These are phyloP conservation scores for Rubus idaeus DNA, from an alignment of 306 rosid species.

Conservation along the genomic window DNA sequence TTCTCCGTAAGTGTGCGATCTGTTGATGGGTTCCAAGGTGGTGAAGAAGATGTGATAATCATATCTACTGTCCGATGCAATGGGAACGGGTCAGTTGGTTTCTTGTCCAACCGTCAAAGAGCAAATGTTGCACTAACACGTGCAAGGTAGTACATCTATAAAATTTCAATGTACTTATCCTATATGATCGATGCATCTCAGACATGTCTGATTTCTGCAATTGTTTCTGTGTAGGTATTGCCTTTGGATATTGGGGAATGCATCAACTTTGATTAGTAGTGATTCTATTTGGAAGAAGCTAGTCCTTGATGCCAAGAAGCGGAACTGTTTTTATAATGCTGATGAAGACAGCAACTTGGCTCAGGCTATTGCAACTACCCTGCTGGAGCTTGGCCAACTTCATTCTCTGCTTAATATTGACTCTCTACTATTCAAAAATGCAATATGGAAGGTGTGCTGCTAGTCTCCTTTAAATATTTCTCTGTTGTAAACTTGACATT, in stretches of 20 bases:
- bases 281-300: conserved; percentile 40
- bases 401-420: conserved; percentile 24
- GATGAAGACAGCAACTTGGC: conserved; percentile 40
- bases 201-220: not conserved
- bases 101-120: conserved; percentile 48
- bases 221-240: conserved; percentile 34
- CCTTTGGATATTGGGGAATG: conserved; percentile 58
- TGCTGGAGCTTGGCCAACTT: conserved; percentile 31
- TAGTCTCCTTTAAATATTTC: not conserved
- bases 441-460: conserved; percentile 51
- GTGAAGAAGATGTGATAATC: conserved; percentile 62
- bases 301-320: conserved; percentile 37
- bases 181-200: not conserved
- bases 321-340: conserved; percentile 43
- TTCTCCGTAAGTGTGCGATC: conserved; percentile 54
- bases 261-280: conserved; percentile 30
- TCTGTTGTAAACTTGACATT: not conserved
- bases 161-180: not conserved
- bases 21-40: conserved; percentile 72
- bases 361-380: conserved; percentile 27
- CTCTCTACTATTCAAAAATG: conserved; percentile 34
- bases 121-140: conserved; percentile 60
- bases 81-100: conserved; percentile 44
- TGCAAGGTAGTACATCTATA: conserved; percentile 41
- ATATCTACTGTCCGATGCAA: conserved; percentile 47